Evolutionary conservation across 1,284 basidiomycete species (phyloP).

Genomic region (Termitomyces sp.): DNA sequence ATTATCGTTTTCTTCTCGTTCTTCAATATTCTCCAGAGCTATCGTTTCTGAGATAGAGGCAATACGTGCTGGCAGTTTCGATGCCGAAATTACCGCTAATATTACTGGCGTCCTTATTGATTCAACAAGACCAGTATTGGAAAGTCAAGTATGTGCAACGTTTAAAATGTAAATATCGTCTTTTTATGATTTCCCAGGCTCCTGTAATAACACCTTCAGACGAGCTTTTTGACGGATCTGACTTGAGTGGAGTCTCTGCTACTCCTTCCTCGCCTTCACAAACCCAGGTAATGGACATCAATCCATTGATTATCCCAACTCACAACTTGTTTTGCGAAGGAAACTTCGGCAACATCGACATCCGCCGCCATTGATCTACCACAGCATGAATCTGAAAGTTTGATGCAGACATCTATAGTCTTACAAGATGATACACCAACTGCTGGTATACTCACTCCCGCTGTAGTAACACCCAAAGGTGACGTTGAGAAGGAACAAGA

Average conservation of each 20-base stretch:
- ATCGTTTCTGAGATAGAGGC: constrained; percentile 68
- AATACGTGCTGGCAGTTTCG: constrained; percentile 67
- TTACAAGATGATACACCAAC: background rate
- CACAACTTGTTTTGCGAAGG: background rate
- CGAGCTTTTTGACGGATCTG: constrained; percentile 24
- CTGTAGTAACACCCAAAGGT: background rate
- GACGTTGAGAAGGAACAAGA: background rate
- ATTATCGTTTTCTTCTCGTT: background rate
- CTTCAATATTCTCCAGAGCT: constrained; percentile 29
- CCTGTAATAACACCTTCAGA: constrained; percentile 6
- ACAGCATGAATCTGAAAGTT: background rate
- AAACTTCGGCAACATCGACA: background rate
- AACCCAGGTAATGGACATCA: constrained; percentile 13
- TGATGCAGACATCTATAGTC: background rate
- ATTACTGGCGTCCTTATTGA: constrained; percentile 24
- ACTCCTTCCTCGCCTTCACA: constrained; percentile 20
- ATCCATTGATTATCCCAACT: background rate
- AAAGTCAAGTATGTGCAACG: constrained; percentile 2
- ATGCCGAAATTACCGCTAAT: constrained; percentile 45
- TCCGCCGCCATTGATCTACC: background rate
- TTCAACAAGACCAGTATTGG: constrained; percentile 8
- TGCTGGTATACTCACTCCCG: background rate
- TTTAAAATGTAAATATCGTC: background rate
- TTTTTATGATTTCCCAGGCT: constrained; percentile 1
- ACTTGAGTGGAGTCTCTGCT: constrained; percentile 26